Percentiles rank a stretch among this genome's conserved stretches.
phyloP scores from a whole-genome alignment of 1,139 yeast species.

The Kluyveromyces marxianus region DNA sequence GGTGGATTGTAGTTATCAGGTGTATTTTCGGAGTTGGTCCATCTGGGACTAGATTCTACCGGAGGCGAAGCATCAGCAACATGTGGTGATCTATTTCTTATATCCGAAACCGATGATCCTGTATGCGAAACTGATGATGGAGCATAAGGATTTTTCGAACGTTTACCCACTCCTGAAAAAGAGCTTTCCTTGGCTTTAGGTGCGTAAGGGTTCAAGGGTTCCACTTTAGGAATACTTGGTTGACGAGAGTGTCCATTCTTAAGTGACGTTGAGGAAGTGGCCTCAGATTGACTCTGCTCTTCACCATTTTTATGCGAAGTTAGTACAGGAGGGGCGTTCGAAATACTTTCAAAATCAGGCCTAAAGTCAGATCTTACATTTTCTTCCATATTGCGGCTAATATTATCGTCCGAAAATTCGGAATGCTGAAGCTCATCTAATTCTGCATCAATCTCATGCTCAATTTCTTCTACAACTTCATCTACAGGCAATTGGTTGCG shows the following conservation, averaged over 20 bases:
- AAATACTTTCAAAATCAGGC: neutral
- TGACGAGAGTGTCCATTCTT: neutral
- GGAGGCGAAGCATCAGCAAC: too few species aligned
- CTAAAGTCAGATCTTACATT: neutral
- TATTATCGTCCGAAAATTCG: slow-evolving; percentile 1
- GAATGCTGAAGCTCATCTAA: slow-evolving; percentile 1
- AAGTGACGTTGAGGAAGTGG: neutral
- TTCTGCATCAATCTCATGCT: slow-evolving; percentile 6
- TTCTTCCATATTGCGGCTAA: neutral
- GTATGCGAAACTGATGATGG: neutral
- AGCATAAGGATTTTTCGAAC: slow-evolving; percentile 1
- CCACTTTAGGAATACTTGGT: neutral
- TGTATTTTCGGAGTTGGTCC: too few species aligned
- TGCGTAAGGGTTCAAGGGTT: neutral
- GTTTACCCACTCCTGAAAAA: neutral
- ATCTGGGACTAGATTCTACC: too few species aligned
- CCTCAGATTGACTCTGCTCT: too few species aligned
- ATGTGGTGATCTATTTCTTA: neutral
- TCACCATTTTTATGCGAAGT: too few species aligned
- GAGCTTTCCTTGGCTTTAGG: neutral
- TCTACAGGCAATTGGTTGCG: neutral
- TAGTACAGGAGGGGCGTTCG: too few species aligned
- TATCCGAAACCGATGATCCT: too few species aligned
- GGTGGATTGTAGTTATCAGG: too few species aligned
- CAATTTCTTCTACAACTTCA: slow-evolving; percentile 4